A percentile compares a stretch with the other conserved stretches of the same genome.
phyloP scores from a whole-genome alignment of 78 protist genomes.

The Acrasis kona region DNA sequence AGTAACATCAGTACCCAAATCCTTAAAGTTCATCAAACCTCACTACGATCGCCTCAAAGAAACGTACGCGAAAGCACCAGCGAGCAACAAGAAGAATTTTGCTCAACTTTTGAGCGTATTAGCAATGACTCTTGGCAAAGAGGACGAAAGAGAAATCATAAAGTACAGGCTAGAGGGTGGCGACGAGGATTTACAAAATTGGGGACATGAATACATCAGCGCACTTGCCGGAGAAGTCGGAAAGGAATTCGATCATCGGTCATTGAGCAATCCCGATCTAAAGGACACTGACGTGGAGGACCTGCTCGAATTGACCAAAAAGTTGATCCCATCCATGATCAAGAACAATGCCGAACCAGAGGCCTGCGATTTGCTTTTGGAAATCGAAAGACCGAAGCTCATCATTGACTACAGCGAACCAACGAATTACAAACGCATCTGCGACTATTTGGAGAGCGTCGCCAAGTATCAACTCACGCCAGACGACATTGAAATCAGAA shows the following conservation, averaged over 20 bases:
- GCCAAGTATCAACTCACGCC: constrained; percentile 75
- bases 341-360: constrained; percentile 86
- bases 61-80: neutral
- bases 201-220: constrained; percentile 96
- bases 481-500: constrained; percentile 49
- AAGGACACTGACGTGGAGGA: neutral
- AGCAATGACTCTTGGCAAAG: constrained; percentile 74
- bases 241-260: constrained; percentile 30
- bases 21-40: constrained; percentile 88
- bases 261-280: neutral
- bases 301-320: constrained; percentile 33
- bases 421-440: constrained; percentile 57
- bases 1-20: constrained; percentile 96
- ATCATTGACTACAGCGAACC: constrained; percentile 41
- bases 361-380: constrained; percentile 91
- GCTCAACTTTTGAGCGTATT: constrained; percentile 86
- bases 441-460: constrained; percentile 64
- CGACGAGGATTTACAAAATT: constrained; percentile 48
- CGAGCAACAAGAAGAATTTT: constrained; percentile 20
- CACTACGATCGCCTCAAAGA: constrained; percentile 58
- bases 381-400: constrained; percentile 34
- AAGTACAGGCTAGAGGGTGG: constrained; percentile 63
- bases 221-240: constrained; percentile 64
- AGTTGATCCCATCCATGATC: constrained; percentile 80
- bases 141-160: constrained; percentile 27